Evolutionary conservation across 495 filamentous ascomycete species (phyloP).

Genomic region (Lindgomyces ingoldianus): DNA sequence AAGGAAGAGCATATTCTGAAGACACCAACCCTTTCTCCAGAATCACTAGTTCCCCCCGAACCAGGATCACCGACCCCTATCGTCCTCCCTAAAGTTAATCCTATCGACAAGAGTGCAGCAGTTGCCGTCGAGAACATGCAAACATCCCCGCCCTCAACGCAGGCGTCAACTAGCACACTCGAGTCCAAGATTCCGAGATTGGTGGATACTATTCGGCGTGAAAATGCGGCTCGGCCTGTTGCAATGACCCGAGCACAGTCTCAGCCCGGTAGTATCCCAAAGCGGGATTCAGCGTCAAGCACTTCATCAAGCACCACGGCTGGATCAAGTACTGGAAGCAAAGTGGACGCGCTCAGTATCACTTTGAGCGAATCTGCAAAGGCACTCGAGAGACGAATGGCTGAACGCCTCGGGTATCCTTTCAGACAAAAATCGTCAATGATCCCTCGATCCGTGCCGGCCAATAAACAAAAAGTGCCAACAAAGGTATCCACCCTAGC

Average conservation of each 20-base stretch:
- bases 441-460: slow-evolving; percentile 82
- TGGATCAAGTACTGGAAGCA: not conserved
- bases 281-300: slow-evolving; percentile 7
- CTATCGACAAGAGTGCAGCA: slow-evolving; percentile 25
- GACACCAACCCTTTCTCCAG: slow-evolving; percentile 22
- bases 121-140: slow-evolving; percentile 34
- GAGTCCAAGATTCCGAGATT: slow-evolving; percentile 42
- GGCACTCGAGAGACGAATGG: slow-evolving; percentile 38
- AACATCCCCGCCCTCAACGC: slow-evolving; percentile 8
- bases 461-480: slow-evolving; percentile 56
- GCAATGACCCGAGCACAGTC: slow-evolving; percentile 70
- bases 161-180: not conserved
- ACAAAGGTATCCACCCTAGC: slow-evolving; percentile 83
- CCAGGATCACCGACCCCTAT: slow-evolving; percentile 10
- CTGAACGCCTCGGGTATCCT: slow-evolving; percentile 45
- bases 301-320: not conserved
- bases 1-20: slow-evolving; percentile 24
- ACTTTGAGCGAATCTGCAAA: slow-evolving; percentile 25
- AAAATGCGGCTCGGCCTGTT: slow-evolving; percentile 52
- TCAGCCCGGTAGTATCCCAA: slow-evolving; percentile 57
- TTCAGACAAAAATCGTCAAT: slow-evolving; percentile 64
- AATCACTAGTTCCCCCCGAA: not conserved
- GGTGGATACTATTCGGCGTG: slow-evolving; percentile 41
- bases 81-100: slow-evolving; percentile 20
- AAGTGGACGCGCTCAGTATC: slow-evolving; percentile 21